These are phyloP conservation scores for Colletotrichum sp. DNA, from an alignment of 2,329 filamentous ascomycete species.

Conservation along the genomic window DNA sequence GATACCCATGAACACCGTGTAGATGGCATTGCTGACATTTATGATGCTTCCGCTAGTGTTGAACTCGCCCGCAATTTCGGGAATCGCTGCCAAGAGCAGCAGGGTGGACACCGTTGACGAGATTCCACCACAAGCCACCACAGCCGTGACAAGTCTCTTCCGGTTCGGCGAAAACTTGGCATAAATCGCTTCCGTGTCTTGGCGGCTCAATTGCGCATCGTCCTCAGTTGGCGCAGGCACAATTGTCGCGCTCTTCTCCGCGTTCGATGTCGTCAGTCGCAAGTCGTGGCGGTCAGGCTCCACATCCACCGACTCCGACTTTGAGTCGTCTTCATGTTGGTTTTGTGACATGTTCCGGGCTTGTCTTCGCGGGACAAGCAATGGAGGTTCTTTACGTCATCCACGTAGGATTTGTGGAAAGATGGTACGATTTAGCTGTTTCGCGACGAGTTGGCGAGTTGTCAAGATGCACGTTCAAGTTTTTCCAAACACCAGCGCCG, in stretches of 20 bases:
- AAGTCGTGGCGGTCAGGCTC: neutral
- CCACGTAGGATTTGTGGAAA: neutral
- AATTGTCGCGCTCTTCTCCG: slow-evolving; percentile 5
- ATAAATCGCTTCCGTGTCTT: slow-evolving; percentile 14
- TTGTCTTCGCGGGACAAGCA: neutral
- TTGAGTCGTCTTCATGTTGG: neutral
- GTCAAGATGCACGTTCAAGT: neutral
- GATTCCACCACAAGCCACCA: slow-evolving; percentile 9
- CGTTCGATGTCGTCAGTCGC: slow-evolving; percentile 6
- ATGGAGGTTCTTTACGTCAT: neutral
- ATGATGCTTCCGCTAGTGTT: slow-evolving; percentile 70
- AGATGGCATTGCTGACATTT: slow-evolving; percentile 73
- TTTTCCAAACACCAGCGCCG: neutral
- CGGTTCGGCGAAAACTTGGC: neutral
- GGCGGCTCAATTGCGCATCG: neutral
- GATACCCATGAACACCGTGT: slow-evolving; percentile 74
- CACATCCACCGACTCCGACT: neutral
- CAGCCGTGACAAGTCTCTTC: slow-evolving; percentile 7
- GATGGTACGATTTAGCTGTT: neutral
- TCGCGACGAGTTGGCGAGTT: neutral
- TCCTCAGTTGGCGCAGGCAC: neutral
- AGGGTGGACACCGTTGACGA: slow-evolving; percentile 8
- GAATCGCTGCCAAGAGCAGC: slow-evolving; percentile 72
- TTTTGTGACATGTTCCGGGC: neutral
- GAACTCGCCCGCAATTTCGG: slow-evolving; percentile 73